Base-by-base conservation (phyloP, 306 rosid species). In the Rosa multiflora region DNA sequence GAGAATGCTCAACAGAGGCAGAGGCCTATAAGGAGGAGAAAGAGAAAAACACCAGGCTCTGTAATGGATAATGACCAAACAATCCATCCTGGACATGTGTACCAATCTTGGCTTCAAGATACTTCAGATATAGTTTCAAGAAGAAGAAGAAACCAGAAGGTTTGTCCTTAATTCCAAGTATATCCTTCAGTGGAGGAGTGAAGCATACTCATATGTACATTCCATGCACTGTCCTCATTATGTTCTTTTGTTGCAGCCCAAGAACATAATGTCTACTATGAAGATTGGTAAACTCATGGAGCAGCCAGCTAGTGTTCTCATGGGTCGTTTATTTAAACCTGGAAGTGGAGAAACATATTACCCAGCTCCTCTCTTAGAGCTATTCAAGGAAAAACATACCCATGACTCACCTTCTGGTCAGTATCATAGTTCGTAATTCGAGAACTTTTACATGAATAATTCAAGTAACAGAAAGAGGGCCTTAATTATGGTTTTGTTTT, bases 101-200 rank as follows among this genome's bases (percentile, higher is more conserved):
- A 89, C 81, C 97, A 93, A 81, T 86, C 88, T 32, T 95, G 99
- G 99, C 93, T 93, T 81, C 89, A 81, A 74, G 72, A 90, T 81
- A 32, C 89, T 68, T 88, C 94, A 43, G 93, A 91, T 82, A 81
- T 88, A 44, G 83, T 84, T 73, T 87, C 94, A 35, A 82, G 82
- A 85, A 84, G 88, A 52, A 86, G 88, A 87, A 91, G 93, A 74
- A 91, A 88, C 76, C 77, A 73, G 76, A 89, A 88, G 97, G 99
- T 95, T 80, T 82, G 43, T 58, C 53, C 35, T 71, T 56, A 18
- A 52, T 80, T 79, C 29, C 29, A 26, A 26, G 29, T 26, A 26
- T 76, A 67, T 75, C 72, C 80, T 58, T 78, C 68, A 53, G 18
- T 71, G 37, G 66, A 73, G 35, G 35, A 32, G 29, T 76, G 4